A percentile compares a stretch with the other conserved stretches of the same genome.
These are phyloP conservation scores for Arthrobotrys conoides DNA, from an alignment of 2,329 filamentous ascomycete genomes.

Conservation along the genomic window DNA sequence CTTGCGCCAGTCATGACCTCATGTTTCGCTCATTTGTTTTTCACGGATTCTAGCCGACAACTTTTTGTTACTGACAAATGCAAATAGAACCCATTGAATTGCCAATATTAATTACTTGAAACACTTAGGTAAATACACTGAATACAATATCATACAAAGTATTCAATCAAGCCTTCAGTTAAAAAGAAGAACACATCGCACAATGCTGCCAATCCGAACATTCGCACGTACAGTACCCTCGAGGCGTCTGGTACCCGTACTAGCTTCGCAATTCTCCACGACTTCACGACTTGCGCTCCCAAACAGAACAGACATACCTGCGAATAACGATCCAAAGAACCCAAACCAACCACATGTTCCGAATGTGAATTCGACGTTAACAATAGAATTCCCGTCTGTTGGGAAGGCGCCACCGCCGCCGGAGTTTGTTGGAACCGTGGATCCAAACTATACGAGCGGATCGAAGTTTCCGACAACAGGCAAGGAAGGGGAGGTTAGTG, in stretches of 20 bases:
- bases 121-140: not conserved
- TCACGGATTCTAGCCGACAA: conserved; percentile 18
- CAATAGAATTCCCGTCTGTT: conserved; percentile 45
- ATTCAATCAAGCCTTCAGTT: not conserved
- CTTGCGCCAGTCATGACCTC: conserved; percentile 32
- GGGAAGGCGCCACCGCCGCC: conserved; percentile 50
- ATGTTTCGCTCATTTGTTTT: conserved; percentile 46
- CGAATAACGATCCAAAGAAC: conserved; percentile 47
- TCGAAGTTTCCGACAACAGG: conserved; percentile 9
- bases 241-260: conserved; percentile 16
- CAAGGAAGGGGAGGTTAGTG: conserved; percentile 41
- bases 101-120: not conserved
- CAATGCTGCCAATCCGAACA: conserved; percentile 46
- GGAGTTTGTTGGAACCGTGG: conserved; percentile 55
- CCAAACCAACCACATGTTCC: conserved; percentile 46
- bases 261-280: conserved; percentile 46
- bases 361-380: conserved; percentile 46
- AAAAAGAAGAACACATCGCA: not conserved
- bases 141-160: not conserved
- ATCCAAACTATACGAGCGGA: conserved; percentile 19
- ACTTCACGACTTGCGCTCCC: conserved; percentile 15
- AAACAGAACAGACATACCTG: conserved; percentile 44
- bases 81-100: conserved; percentile 13
- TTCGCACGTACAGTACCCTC: conserved; percentile 18
- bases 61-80: conserved; percentile 11